Evolutionary conservation across 345 rosid species (phyloP).

Genomic region (Euphorbia tirucalli): DNA sequence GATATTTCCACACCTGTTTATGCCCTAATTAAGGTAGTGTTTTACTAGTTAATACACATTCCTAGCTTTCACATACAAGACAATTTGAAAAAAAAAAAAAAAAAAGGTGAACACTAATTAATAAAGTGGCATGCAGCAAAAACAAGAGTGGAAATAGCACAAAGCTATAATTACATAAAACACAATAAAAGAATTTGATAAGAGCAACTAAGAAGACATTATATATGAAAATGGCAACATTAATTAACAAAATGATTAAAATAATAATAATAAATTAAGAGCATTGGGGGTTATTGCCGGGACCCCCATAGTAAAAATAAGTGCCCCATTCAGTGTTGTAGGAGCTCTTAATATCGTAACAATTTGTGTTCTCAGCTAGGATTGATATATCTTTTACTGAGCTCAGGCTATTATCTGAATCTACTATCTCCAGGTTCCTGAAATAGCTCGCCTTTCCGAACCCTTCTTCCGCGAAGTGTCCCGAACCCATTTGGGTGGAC

Average conservation of each 20-base stretch:
- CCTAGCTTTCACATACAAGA: slow-evolving; percentile 4
- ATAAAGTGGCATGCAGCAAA: slow-evolving; percentile 23
- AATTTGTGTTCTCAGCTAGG: slow-evolving; percentile 82
- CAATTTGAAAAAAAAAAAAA: slow-evolving; percentile 9
- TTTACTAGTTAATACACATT: slow-evolving; percentile 15
- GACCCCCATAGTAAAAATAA: slow-evolving; percentile 90
- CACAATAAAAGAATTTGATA: slow-evolving; percentile 31
- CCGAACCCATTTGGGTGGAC: slow-evolving; percentile 94
- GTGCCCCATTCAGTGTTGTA: slow-evolving; percentile 88
- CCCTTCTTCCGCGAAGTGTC: slow-evolving; percentile 83
- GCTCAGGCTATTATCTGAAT: slow-evolving; percentile 77
- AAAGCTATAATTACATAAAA: slow-evolving; percentile 21
- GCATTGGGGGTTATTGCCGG: slow-evolving; percentile 76
- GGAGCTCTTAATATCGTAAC: slow-evolving; percentile 78
- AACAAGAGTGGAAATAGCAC: slow-evolving; percentile 35
- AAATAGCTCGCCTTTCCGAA: slow-evolving; percentile 86
- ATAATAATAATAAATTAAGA: slow-evolving; percentile 31
- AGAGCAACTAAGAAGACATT: not conserved
- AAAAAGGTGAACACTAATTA: not conserved
- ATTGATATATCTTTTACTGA: slow-evolving; percentile 59
- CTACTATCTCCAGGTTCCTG: slow-evolving; percentile 82
- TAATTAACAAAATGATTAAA: not conserved
- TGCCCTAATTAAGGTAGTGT: slow-evolving; percentile 16
- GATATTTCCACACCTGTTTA: slow-evolving; percentile 39
- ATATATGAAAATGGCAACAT: not conserved